Percentiles rank a stretch among this genome's conserved stretches.
phyloP scores from a whole-genome alignment of 2,329 filamentous ascomycete genomes.

The Metarhizium humberi region DNA sequence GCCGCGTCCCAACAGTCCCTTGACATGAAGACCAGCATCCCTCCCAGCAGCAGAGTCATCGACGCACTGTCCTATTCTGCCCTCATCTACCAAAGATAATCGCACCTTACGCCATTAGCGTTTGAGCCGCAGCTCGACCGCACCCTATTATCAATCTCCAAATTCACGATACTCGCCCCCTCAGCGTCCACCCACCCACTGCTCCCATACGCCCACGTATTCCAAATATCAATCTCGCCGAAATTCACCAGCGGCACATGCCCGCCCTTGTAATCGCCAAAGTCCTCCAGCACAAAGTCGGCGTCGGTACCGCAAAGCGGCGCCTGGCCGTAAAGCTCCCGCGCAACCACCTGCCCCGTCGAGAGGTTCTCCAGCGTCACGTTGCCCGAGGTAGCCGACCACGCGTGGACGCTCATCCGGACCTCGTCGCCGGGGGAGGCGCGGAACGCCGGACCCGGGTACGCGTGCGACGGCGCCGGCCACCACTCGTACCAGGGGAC shows the following conservation, averaged over 20 bases:
- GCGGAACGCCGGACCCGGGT: background rate
- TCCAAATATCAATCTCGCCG: slow-evolving; percentile 4
- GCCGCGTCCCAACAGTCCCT: no score
- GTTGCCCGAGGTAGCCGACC: slow-evolving; percentile 15
- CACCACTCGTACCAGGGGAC: slow-evolving; percentile 6
- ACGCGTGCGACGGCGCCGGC: background rate
- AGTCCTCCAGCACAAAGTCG: background rate
- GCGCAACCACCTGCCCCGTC: slow-evolving; percentile 37
- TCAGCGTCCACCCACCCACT: no score
- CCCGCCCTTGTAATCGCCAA: no score
- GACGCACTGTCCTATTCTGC: no score
- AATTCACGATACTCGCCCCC: no score
- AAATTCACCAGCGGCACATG: slow-evolving; percentile 4
- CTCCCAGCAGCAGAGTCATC: no score
- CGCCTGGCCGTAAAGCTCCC: slow-evolving; percentile 34
- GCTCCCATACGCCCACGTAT: background rate
- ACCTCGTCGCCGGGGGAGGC: slow-evolving; percentile 19
- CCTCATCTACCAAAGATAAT: no score
- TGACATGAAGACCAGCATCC: no score
- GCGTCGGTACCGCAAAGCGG: slow-evolving; percentile 17
- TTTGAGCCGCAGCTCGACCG: no score
- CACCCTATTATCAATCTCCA: no score
- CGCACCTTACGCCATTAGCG: no score
- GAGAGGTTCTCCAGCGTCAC: slow-evolving; percentile 31
- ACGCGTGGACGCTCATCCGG: slow-evolving; percentile 22